Percentiles rank a stretch among this genome's conserved stretches.
Conservation (phyloP, 1,284 basidiomycete genomes). For the Laetiporus sulphureus region DNA sequence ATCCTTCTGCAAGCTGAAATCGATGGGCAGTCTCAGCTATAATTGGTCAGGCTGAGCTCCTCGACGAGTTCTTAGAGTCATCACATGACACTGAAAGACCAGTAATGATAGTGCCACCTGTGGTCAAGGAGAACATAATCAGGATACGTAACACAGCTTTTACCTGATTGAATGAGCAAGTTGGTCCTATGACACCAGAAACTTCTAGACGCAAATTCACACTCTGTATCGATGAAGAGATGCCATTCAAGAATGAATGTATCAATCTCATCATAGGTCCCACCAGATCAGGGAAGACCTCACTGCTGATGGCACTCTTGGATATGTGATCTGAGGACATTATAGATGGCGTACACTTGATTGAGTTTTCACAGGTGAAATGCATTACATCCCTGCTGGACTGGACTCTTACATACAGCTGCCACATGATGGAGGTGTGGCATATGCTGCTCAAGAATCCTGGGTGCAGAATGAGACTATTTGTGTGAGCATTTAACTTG, state of each 20-base stretch:
- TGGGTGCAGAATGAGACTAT: slow-evolving; percentile 33
- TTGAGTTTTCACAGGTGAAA: slow-evolving; percentile 32
- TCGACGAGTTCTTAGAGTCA: slow-evolving; percentile 34
- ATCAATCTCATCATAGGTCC: slow-evolving; percentile 61
- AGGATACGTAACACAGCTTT: slow-evolving; percentile 35
- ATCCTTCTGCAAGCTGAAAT: slow-evolving; percentile 23
- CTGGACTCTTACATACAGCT: slow-evolving; percentile 56
- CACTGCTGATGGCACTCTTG: slow-evolving; percentile 44
- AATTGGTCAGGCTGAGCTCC: slow-evolving; percentile 35
- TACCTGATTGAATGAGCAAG: slow-evolving; percentile 27
- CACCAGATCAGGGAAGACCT: slow-evolving; percentile 44
- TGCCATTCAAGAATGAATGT: slow-evolving; percentile 47
- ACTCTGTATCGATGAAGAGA: slow-evolving; percentile 41
- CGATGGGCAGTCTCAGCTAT: background rate
- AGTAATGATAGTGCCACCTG: too few relatives aligned
- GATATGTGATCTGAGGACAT: slow-evolving; percentile 22
- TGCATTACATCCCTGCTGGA: slow-evolving; percentile 46
- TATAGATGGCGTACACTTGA: slow-evolving; percentile 14
- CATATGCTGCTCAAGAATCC: slow-evolving; percentile 68
- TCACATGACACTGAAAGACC: slow-evolving; percentile 1
- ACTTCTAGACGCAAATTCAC: slow-evolving; percentile 31
- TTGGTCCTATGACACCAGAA: slow-evolving; percentile 12
- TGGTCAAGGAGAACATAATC: too few relatives aligned
- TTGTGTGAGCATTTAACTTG: slow-evolving; percentile 20
- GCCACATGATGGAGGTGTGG: slow-evolving; percentile 54